Evolutionary conservation across 305 asterid species (phyloP).

Genomic region (Plantago coronopus): DNA sequence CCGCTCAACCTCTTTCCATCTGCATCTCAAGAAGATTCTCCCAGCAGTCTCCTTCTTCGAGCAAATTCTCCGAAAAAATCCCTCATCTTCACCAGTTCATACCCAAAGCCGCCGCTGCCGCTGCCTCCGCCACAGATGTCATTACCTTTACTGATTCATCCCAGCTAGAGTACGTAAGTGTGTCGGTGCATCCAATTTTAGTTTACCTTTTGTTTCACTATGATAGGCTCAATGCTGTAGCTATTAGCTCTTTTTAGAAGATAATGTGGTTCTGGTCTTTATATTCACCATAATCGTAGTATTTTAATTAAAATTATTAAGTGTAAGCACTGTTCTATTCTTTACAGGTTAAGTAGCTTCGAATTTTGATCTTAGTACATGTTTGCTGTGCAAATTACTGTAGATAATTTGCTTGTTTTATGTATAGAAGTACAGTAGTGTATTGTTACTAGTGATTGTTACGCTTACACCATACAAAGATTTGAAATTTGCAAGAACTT

Average conservation of each 20-base stretch:
- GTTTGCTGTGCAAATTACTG: not conserved
- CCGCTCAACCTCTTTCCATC: slow-evolving; percentile 31
- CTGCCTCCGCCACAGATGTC: slow-evolving; percentile 21
- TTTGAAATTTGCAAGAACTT: slow-evolving; percentile 16
- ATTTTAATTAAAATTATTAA: no score
- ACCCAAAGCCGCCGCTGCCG: slow-evolving; percentile 51
- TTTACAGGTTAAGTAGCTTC: no score
- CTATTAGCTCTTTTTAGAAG: not conserved
- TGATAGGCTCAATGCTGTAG: not conserved
- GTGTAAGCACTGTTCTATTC: no score
- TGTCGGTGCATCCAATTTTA: not conserved
- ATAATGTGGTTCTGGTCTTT: not conserved
- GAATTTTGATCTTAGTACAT: not conserved
- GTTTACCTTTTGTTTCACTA: not conserved
- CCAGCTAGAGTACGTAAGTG: slow-evolving; percentile 50
- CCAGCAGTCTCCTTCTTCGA: slow-evolving; percentile 28
- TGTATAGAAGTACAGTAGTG: no score
- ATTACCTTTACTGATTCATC: slow-evolving; percentile 30
- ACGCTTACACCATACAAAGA: not conserved
- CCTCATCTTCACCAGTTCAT: slow-evolving; percentile 55
- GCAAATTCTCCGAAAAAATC: slow-evolving; percentile 26
- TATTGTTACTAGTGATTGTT: no score
- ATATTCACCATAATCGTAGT: no score
- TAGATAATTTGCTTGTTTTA: not conserved
- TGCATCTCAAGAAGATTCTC: slow-evolving; percentile 45